phyloP scores from a whole-genome alignment of 2,329 filamentous ascomycete species.

The Fusarium guadeloupense region DNA sequence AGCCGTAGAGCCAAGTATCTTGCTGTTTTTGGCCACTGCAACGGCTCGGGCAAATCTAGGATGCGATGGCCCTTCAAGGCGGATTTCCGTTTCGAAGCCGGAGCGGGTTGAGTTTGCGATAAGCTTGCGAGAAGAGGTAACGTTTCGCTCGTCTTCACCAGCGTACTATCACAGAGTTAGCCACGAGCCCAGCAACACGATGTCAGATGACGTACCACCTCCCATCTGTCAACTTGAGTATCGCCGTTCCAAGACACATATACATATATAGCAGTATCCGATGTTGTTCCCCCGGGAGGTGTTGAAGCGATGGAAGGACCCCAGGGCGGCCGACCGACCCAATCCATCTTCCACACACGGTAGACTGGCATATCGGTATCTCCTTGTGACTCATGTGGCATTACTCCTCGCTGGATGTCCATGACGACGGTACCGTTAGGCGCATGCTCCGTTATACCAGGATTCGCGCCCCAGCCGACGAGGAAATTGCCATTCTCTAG shows the following conservation, averaged over 20 bases:
- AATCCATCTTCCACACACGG: constrained; percentile 42
- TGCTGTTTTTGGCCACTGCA: constrained; percentile 28
- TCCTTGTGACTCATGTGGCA: constrained; percentile 48
- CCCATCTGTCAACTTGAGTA: constrained; percentile 37
- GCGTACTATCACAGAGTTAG: constrained; percentile 25
- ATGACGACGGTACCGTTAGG: constrained; percentile 42
- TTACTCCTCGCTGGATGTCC: constrained; percentile 54
- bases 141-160: constrained; percentile 29
- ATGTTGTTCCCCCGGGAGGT: constrained; percentile 9
- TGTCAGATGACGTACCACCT: constrained; percentile 27
- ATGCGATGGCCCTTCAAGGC: not conserved
- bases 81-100: constrained; percentile 36
- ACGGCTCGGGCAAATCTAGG: constrained; percentile 28
- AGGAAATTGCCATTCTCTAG: constrained; percentile 63
- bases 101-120: constrained; percentile 34
- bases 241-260: constrained; percentile 44
- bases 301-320: constrained; percentile 37
- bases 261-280: constrained; percentile 33
- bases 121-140: constrained; percentile 14
- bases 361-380: constrained; percentile 36
- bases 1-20: constrained; percentile 33
- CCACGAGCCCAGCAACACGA: not conserved
- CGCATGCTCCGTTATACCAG: constrained; percentile 57
- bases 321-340: constrained; percentile 39
- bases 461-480: constrained; percentile 66